Evolutionary conservation across 371 early-diverging fungal species (phyloP), one percentile per base, ranked within the genome.

Genomic region (Apophysomyces ossiformis): DNA sequence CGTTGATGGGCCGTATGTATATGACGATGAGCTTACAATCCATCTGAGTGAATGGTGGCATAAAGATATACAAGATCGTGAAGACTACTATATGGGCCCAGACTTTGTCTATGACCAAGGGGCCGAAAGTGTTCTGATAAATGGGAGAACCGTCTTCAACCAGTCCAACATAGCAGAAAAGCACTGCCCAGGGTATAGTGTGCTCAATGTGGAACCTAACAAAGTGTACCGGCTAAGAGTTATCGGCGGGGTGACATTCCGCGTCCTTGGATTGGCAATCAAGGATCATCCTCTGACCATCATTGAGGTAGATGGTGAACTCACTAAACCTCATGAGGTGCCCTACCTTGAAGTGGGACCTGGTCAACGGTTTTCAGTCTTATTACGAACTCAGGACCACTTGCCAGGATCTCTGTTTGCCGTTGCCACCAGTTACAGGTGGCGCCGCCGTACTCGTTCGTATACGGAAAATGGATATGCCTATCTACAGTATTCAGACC

Each of bases 31-130:
- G 57, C 69, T 65, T 39, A 74, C 70, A 7, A 15, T 87, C 13
- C 66, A 69, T n/a, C 61, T 80, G 46, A 54, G 65, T 12, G 85
- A 85, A 63, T 83, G 81, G 81, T 85, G 78, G 78, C 81, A 77
- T 58, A 63, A 73, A 63, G 58, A 61, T 1, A 47, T 58, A 11
- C 21, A 63, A 5, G 64, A 68, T 0, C 60, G 74, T 37, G 61
- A 67, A 37, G 50, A 47, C 0, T 75, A 71, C 37, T 69, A 67
- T 18, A 44, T 74, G 66, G 38, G 72, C 5, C 45, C 69, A 16
- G 26, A 39, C 1, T 81, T 67, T 57, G 11, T 41, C 0, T 72
- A 58, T 41, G 72, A 71, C 47, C 35, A 18, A 1, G 76, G 68
- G 7, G 65, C 81, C 7, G 74, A 74, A 16, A 66, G 69, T 16